Percentiles rank a stretch among this genome's conserved stretches.
Evolutionary conservation across 129 eudicot species (phyloP).

Genomic region (carrot (Daucus carota)): DH1_v3.0 NC_030388.2:29825501-29826000

Average conservation of each 20-base stretch:
- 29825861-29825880: conserved; percentile 93
- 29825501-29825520: conserved; percentile 79
- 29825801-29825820: conserved; percentile 74
- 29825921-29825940: conserved; percentile 25
- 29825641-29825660: conserved; percentile 82
- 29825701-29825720: background rate
- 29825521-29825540: conserved; percentile 93
- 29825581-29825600: conserved; percentile 85
- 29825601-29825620: conserved; percentile 88
- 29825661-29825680: background rate
- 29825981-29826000: background rate
- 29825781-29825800: conserved; percentile 99
- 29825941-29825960: background rate
- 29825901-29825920: conserved; percentile 89
- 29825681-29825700: background rate
- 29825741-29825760: conserved; percentile 81
- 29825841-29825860: conserved; percentile 85
- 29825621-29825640: conserved; percentile 85
- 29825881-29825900: conserved; percentile 80
- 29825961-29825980: background rate
- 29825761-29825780: conserved; percentile 96
- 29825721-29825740: conserved; percentile 42
- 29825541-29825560: conserved; percentile 75
- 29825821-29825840: conserved; percentile 94
- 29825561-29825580: conserved; percentile 84